phyloP scores from a whole-genome alignment of 140 eudicot species.

The Bidens hawaiensis region DNA sequence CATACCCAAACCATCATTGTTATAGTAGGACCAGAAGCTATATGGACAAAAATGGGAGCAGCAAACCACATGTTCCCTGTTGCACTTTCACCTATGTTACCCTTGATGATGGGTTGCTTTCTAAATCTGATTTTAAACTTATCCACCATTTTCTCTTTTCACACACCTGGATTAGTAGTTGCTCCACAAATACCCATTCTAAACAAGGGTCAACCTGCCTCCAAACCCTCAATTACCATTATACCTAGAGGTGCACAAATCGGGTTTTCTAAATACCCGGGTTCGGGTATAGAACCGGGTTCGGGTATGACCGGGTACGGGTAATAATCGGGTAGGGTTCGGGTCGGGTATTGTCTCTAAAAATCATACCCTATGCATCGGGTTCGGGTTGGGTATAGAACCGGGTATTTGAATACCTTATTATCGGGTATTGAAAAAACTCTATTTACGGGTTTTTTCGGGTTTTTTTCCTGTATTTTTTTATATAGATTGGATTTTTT shows the following conservation, averaged over 20 bases:
- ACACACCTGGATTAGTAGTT: background rate
- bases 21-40: constrained; percentile 5
- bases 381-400: no score
- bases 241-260: background rate
- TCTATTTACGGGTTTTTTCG: no score
- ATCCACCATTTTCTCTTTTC: constrained; percentile 2
- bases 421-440: no score
- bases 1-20: constrained; percentile 1
- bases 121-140: background rate
- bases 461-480: no score
- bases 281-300: no score
- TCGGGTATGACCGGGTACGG: no score
- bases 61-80: constrained; percentile 26
- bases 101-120: constrained; percentile 20
- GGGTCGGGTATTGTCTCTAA: no score
- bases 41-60: constrained; percentile 26
- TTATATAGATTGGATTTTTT: no score
- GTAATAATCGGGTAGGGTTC: no score
- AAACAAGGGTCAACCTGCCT: background rate
- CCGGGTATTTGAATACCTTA: no score
- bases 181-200: background rate
- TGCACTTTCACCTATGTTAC: constrained; percentile 16
- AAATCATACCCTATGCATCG: no score
- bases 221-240: background rate
- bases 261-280: no score